A percentile compares a stretch with the other conserved stretches of the same genome.
Conservation (phyloP, 495 filamentous ascomycete species). For the Xylaria telfairii region DNA sequence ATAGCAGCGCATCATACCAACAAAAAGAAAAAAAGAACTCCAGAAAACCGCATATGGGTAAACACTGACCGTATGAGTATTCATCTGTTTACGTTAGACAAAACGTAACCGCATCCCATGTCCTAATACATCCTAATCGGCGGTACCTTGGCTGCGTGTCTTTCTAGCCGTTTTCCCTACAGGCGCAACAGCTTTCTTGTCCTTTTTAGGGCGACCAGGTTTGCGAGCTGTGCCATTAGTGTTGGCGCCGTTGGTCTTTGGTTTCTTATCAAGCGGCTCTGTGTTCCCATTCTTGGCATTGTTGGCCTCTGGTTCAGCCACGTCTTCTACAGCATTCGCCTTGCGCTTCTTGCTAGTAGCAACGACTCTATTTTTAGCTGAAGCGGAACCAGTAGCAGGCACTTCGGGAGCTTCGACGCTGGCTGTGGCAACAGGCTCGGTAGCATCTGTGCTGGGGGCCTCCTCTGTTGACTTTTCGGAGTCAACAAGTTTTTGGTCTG, state of each 20-base stretch:
- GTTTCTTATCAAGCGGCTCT: constrained; percentile 41
- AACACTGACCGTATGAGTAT: not conserved
- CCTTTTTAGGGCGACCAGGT: constrained; percentile 46
- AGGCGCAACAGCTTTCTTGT: constrained; percentile 35
- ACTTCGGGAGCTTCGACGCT: constrained; percentile 26
- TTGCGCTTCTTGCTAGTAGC: constrained; percentile 39
- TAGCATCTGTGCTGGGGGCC: constrained; percentile 13
- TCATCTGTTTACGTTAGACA: not conserved
- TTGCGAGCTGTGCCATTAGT: constrained; percentile 40
- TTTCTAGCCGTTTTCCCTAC: constrained; percentile 49
- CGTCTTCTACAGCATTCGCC: constrained; percentile 24
- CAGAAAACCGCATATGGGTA: not conserved
- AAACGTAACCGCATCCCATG: not conserved
- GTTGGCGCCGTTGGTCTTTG: constrained; percentile 39
- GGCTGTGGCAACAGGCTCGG: constrained; percentile 30
- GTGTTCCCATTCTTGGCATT: constrained; percentile 25
- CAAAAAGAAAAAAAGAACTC: not conserved
- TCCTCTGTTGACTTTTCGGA: constrained; percentile 7
- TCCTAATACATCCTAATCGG: constrained; percentile 26
- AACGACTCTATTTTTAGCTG: constrained; percentile 20
- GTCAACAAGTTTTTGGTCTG: constrained; percentile 22
- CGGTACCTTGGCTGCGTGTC: constrained; percentile 54
- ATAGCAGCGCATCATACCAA: not conserved
- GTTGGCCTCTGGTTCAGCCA: constrained; percentile 29
- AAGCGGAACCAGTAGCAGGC: constrained; percentile 24